Evolutionary conservation across 2,329 filamentous ascomycete species (phyloP), one percentile per base, ranked within the genome.

Genomic region (Aaosphaeria arxii): DNA sequence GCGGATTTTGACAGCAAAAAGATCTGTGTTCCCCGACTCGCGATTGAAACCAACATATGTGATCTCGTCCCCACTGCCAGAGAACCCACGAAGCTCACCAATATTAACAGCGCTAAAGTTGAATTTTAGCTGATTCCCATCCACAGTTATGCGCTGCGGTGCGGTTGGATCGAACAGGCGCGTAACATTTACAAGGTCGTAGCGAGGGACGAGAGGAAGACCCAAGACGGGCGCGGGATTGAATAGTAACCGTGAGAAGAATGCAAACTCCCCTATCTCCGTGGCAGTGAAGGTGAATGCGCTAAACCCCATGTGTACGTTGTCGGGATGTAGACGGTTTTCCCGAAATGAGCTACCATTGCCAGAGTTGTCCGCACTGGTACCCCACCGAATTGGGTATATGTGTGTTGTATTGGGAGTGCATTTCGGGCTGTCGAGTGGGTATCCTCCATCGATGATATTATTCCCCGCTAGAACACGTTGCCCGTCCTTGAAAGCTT

Each of bases 301-400:
- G 53, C 68, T 77, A 54, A 69, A 77, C 4, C 69, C 72, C 5
- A 78, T 54, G 45, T 77, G 75, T 0, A 62, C 54, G 33, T 76
- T 61, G 35, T 78, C 75, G 0, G 75, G 74, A 49, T 78, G 74
- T 6, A 78, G 47, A 9, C 74, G 73, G 29, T 77, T 53, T 52
- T 77, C 76, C 4, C 75, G 69, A 1, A 71, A 61, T 3, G 38
- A 44, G 0, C 69, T 71, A 4, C 70, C 67, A 4, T 58, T 43
- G 53, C 54, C 58, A 4, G 55, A 61, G 3, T 65, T 71, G 43
- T 75, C 66, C 1, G 53, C 43, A 0, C 57, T 55, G 5, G 51
- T 50, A 29, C 67, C 66, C 69, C 71, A 74, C 17, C 66, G 64
- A 32, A 77, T 67, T 0, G 74, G 71, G 46, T 75, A 74, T 17